Base-by-base conservation (phyloP, 306 rosid genomes). In the Spatholobus suberectus region DNA sequence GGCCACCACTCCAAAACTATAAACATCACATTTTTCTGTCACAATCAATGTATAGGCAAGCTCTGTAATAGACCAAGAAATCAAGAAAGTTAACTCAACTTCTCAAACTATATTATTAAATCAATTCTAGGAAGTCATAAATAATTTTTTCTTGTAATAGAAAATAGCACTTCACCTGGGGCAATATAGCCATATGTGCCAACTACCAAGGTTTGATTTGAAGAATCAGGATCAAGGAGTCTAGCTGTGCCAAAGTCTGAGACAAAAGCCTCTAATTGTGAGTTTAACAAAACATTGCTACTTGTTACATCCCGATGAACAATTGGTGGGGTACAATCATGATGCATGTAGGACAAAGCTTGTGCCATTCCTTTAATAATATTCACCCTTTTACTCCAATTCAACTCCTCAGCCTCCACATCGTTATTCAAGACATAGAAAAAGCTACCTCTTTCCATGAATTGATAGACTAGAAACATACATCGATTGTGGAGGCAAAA, bases 371-470 rank as follows among this genome's bases (percentile, higher is more conserved):
- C 78, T 18, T 24, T 73, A 29, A 73, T 73, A 35, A 73, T 20
- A 12, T 52, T 73, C 34, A 73, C 32, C n/a, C 78, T 73, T 21
- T 34, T 52, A 0, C 49, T n/a, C 66, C 66, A 73, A 73, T 52
- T 34, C 44, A 73, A 52, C 2, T 18, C 66, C 32, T 32, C 0
- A n/a, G 78, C 66, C 6, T 52, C 49, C 12, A n/a, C n/a, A 18
- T 73, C 66, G 52, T 73, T 52, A 8, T 8, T 32, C 49, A 73
- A n/a, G 3, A 9, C 20, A 34, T 40, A 34, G 29, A 73, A 51
- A 2, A 80, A 38, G 27, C 84, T 80, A 71, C 84, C 84, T 12
- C 20, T 70, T 71, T 80, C 78, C 73, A 71, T 58, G 27, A 58
- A 80, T 27, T 71, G 29, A 10, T 80, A 73, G 34, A 73, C 17